Evolutionary conservation across 2,329 filamentous ascomycete species (phyloP).

Genomic region (Trichoderma semiorbis): DNA sequence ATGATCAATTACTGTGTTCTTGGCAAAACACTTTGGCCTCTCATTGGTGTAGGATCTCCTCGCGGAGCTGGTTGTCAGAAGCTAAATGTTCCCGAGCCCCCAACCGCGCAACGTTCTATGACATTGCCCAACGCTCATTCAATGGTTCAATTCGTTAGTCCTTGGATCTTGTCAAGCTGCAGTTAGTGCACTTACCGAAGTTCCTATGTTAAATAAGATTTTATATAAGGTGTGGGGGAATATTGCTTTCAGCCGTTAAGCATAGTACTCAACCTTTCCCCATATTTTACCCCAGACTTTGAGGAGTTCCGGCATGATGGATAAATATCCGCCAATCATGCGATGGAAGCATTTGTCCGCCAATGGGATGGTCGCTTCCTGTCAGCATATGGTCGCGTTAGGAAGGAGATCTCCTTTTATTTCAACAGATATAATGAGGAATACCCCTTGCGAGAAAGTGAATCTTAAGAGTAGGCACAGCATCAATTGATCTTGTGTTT

Average conservation of each 20-base stretch:
- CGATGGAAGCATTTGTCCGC: constrained; percentile 5
- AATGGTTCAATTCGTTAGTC: not conserved
- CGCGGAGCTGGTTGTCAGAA: not conserved
- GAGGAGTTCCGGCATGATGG: not conserved
- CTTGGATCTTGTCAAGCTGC: not conserved
- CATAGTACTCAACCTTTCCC: not conserved
- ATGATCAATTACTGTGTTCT: not conserved
- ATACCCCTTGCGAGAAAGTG: not conserved
- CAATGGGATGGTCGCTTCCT: not conserved
- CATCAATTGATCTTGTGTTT: not conserved
- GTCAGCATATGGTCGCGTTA: not conserved
- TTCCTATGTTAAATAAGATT: not conserved
- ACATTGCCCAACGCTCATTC: not conserved
- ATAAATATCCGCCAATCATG: constrained; percentile 16
- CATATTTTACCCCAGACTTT: constrained; percentile 8
- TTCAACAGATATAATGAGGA: not conserved
- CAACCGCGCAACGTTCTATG: not conserved
- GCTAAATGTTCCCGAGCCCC: not conserved
- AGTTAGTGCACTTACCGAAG: not conserved
- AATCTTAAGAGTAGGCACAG: not conserved
- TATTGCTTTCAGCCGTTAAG: not conserved
- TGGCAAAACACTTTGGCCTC: not conserved
- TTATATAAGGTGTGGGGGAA: not conserved
- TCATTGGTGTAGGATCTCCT: constrained; percentile 12
- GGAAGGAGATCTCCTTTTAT: constrained; percentile 4